Evolutionary conservation across 139 green algal species (phyloP).

Genomic region (Coelastrella sp.): DNA sequence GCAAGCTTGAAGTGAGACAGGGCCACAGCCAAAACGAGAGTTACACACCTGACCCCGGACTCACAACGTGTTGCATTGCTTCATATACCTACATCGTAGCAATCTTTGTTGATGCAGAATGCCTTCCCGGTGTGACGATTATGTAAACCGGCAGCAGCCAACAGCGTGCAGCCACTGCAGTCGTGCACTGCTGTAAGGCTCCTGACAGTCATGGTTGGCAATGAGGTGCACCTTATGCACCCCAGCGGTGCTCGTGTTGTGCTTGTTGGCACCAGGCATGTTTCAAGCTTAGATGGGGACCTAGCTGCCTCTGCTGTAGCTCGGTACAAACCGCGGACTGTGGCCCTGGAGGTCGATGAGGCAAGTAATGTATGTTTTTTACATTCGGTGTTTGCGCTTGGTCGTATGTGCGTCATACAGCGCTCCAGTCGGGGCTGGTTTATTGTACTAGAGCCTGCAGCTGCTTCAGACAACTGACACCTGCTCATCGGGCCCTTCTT

Average conservation of each 20-base stretch:
- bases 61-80: no score
- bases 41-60: no score
- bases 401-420: neutral
- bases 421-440: neutral
- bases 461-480: neutral
- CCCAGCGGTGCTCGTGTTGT: neutral
- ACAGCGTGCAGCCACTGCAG: no score
- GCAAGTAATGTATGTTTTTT: neutral
- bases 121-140: no score
- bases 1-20: no score
- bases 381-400: no score
- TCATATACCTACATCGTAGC: no score
- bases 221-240: neutral
- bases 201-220: neutral
- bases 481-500: neutral
- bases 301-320: neutral
- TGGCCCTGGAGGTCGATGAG: conserved; percentile 28
- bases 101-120: no score
- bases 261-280: conserved; percentile 7
- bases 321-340: neutral
- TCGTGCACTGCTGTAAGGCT: no score
- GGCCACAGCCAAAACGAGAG: no score
- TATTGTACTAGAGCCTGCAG: neutral
- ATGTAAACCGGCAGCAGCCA: no score
- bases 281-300: neutral